Evolutionary conservation across 148 eudicot genomes (phyloP), one percentile per base, ranked within the genome.

Genomic region (Cornus controversa): DNA sequence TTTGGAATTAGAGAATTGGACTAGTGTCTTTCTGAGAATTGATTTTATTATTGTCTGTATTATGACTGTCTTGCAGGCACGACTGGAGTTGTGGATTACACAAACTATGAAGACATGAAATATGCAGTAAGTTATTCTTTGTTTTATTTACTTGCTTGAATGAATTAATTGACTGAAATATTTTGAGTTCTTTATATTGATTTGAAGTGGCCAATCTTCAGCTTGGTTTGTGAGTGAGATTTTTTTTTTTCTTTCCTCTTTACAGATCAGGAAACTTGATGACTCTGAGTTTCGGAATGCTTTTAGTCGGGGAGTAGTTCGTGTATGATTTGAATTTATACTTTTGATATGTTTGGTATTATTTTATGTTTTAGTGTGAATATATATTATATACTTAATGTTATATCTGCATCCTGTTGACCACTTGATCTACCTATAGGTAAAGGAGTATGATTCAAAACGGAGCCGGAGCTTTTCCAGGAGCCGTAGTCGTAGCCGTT

Each of bases 41-140:
- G n/a, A 66, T 66, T 54, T 40, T 65, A 64, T 26, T 10, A 54
- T 16, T 11, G 40, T 36, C 23, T 63, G 31, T 84, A 36, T 42
- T 63, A 66, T 28, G 37, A 24, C 58, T 74, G 58, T 27, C 40
- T 67, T 90, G 81, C 85, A 94, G 98, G 97, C 68, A 88, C 94
- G 26, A 91, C 93, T 36, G 97, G 98, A 75, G 84, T 94, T 82
- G 96, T 92, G 70, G 98, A 94, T 86, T 94, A 94, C 75, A 92
- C 97, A 60, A 94, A 89, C 76, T 89, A 87, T 79, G 98, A 94
- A 69, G 98, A 94, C 88, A 92, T 94, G 98, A 94, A 90, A 86
- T 89, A 92, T 86, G 96, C 98, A 83, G 98, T 94, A 81, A 79
- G 86, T 80, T 65, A 53, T 68, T 40, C 14, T 75, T 58, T 58